Evolutionary conservation across 2,329 filamentous ascomycete species (phyloP).

Genomic region (Paraphaeosphaeria sporulosa): DNA sequence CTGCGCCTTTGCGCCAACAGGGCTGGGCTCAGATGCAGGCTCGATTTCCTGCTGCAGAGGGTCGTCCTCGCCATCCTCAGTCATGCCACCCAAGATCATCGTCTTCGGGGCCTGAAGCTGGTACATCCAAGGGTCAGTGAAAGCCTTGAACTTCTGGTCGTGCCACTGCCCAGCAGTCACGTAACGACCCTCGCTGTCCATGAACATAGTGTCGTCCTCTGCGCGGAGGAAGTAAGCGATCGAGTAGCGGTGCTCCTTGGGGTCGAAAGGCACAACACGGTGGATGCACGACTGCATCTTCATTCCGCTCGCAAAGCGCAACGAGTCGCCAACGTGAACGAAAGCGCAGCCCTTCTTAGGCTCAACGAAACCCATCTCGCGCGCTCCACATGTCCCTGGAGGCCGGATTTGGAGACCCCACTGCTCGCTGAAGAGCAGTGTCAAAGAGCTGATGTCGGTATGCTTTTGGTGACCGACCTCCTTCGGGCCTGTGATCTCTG

Average conservation of each 20-base stretch:
- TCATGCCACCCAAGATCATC: slow-evolving; percentile 39
- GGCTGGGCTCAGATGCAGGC: slow-evolving; percentile 14
- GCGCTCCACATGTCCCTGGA: slow-evolving; percentile 52
- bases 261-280: slow-evolving; percentile 63
- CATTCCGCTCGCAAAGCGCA: slow-evolving; percentile 63
- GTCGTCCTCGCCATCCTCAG: slow-evolving; percentile 34
- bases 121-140: slow-evolving; percentile 31
- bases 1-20: slow-evolving; percentile 17
- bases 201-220: slow-evolving; percentile 64
- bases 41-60: slow-evolving; percentile 16
- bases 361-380: slow-evolving; percentile 52
- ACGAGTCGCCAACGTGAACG: slow-evolving; percentile 66
- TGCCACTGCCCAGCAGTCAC: slow-evolving; percentile 57
- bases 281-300: slow-evolving; percentile 66
- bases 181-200: slow-evolving; percentile 62
- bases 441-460: slow-evolving; percentile 42
- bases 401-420: slow-evolving; percentile 66
- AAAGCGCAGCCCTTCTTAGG: slow-evolving; percentile 62
- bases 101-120: slow-evolving; percentile 34
- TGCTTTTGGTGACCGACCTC: slow-evolving; percentile 43
- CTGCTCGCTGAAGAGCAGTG: slow-evolving; percentile 59
- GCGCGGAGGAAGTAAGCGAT: slow-evolving; percentile 67
- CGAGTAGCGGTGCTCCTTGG: slow-evolving; percentile 63
- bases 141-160: slow-evolving; percentile 44
- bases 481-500: slow-evolving; percentile 26